These are phyloP conservation scores for Polyplosphaeria fusca DNA, from an alignment of 495 filamentous ascomycete genomes.

Conservation along the genomic window DNA sequence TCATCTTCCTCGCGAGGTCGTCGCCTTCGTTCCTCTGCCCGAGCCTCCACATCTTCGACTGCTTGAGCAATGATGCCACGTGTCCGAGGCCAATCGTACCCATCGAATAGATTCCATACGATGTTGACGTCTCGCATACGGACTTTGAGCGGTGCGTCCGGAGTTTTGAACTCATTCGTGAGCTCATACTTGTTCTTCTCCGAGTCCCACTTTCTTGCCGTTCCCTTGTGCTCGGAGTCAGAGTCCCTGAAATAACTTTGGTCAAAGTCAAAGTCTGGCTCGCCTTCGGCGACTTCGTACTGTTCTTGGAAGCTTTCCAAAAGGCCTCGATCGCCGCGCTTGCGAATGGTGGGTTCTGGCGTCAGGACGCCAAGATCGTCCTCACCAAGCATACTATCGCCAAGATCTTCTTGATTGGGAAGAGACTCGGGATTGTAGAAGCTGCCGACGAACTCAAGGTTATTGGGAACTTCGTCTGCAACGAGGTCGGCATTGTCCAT, in stretches of 20 bases:
- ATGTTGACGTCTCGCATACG: slow-evolving; percentile 81
- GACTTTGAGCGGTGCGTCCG: slow-evolving; percentile 69
- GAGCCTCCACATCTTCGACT: slow-evolving; percentile 78
- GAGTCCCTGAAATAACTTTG: slow-evolving; percentile 74
- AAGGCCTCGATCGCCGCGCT: slow-evolving; percentile 55
- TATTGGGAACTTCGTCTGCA: slow-evolving; percentile 50
- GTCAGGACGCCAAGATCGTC: slow-evolving; percentile 44
- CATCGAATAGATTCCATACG: slow-evolving; percentile 98
- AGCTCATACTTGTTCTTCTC: slow-evolving; percentile 67
- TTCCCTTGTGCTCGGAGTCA: slow-evolving; percentile 54
- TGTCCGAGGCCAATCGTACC: slow-evolving; percentile 92
- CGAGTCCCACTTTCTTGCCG: slow-evolving; percentile 76
- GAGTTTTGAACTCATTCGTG: slow-evolving; percentile 58
- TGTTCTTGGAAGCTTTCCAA: slow-evolving; percentile 62
- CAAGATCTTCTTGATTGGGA: slow-evolving; percentile 44
- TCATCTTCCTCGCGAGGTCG: slow-evolving; percentile 52
- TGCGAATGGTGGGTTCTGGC: slow-evolving; percentile 41
- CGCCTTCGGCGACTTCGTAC: slow-evolving; percentile 51
- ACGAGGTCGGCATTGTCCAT: slow-evolving; percentile 40
- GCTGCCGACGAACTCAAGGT: slow-evolving; percentile 61
- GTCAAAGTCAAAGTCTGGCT: slow-evolving; percentile 58
- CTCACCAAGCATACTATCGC: slow-evolving; percentile 49
- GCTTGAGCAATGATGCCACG: slow-evolving; percentile 79
- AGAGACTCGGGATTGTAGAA: slow-evolving; percentile 52
- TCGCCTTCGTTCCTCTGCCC: slow-evolving; percentile 68